These are phyloP conservation scores for Rhodosporidiobolus sp. DNA, from an alignment of 768 basidiomycete genomes.

Conservation along the genomic window DNA sequence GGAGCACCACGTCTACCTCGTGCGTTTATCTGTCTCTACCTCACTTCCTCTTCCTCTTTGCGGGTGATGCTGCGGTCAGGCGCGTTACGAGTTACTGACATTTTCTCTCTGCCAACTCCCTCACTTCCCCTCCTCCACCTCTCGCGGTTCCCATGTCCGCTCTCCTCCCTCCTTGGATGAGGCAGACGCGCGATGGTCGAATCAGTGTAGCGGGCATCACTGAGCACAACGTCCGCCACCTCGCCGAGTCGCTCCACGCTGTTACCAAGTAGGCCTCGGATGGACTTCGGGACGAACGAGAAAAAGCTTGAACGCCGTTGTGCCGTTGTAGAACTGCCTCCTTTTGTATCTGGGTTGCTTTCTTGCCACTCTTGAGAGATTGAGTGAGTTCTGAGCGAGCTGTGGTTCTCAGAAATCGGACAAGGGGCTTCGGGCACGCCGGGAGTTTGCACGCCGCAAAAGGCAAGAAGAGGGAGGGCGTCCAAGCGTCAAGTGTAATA, in stretches of 20 bases:
- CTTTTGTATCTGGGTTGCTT: no score
- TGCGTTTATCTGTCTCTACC: conserved; percentile 22
- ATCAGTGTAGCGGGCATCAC: conserved; percentile 46
- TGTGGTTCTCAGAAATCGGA: no score
- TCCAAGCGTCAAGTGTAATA: no score
- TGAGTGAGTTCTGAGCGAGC: no score
- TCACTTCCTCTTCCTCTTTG: neutral
- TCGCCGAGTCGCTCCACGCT: conserved; percentile 44
- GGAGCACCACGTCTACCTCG: conserved; percentile 46
- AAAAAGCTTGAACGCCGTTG: no score
- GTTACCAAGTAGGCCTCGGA: conserved; percentile 32
- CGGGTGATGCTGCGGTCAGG: neutral
- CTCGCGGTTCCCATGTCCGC: neutral
- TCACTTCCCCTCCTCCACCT: neutral
- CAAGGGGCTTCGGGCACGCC: no score
- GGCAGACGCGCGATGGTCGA: conserved; percentile 35
- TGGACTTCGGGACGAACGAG: no score
- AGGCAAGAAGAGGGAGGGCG: no score
- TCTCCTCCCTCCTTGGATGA: neutral
- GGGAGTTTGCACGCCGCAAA: no score
- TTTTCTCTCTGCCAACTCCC: neutral
- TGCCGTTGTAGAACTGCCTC: no score
- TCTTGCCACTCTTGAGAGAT: no score
- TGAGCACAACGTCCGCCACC: conserved; percentile 41
- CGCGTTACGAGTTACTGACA: neutral